phyloP scores from a whole-genome alignment of 139 green algal genomes.

The Eudorina sp. region DNA sequence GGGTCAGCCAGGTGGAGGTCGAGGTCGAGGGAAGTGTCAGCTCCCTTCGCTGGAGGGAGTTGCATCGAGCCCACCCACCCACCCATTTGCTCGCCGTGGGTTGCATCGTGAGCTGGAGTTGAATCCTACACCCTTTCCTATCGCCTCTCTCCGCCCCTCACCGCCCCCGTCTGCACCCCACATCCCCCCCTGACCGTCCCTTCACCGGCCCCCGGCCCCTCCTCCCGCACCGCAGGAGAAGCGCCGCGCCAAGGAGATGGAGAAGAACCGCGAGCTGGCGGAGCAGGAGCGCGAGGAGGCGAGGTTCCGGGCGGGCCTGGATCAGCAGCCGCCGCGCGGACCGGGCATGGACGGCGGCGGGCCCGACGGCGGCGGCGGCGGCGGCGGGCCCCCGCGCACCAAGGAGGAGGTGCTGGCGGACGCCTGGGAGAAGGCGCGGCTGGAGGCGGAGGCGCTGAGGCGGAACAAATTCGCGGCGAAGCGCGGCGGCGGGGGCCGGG shows the following conservation, averaged over 20 bases:
- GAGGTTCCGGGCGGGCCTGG: constrained; percentile 10
- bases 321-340: not conserved
- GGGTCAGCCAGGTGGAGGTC: not conserved
- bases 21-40: not conserved
- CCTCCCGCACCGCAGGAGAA: constrained; percentile 44
- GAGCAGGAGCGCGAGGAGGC: constrained; percentile 50
- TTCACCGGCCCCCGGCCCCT: not conserved
- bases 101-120: no score
- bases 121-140: no score
- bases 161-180: not conserved
- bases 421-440: constrained; percentile 57
- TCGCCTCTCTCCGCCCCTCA: no score
- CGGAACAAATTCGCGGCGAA: constrained; percentile 45
- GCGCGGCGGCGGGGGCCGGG: not conserved
- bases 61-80: no score
- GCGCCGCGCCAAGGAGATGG: constrained; percentile 50
- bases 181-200: not conserved
- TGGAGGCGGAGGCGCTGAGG: constrained; percentile 51
- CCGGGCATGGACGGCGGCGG: no score
- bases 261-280: constrained; percentile 36
- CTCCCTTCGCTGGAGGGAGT: no score
- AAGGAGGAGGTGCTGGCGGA: constrained; percentile 39
- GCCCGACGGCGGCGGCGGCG: not conserved
- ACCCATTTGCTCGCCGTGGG: no score
- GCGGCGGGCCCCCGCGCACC: not conserved